Evolutionary conservation across 1,284 basidiomycete species (phyloP), one percentile per base, ranked within the genome.

Genomic region (Cutaneotrichosporon sp.): DNA sequence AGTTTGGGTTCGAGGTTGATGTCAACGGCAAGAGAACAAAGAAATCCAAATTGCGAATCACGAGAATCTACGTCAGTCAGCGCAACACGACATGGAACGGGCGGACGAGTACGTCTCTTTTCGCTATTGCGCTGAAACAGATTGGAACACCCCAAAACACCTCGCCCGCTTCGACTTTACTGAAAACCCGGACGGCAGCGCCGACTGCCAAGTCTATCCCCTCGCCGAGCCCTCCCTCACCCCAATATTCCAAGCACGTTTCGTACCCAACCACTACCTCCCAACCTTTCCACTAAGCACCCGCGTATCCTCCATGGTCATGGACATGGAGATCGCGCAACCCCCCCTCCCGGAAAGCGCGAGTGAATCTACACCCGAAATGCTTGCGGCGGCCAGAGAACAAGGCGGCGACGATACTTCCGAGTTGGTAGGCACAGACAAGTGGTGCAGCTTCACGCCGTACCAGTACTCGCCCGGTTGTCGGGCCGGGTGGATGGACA

Each of bases 111-210:
- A 49, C 26, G 56, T 53, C 1, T 9, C 5, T 22, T 11, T 16
- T 26, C 22, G 4, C 26, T 5, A 36, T 26, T 2, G 1, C 11
- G 31, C 50, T 18, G 18, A 22, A 1, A 4, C 31, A 62, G 61
- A 62, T 56, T 62, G 61, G 61, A 62, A 62, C 61, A 62, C 58
- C 49, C 61, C 61, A 14, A 62, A 62, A 38, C 61, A 62, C 38
- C 56, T 62, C 50, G 61, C 61, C 13, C 56, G 50, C 30, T 62
- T 62, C 38, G 61, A 62, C 38, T 53, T 51, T 16, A 18, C 8
- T 30, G 61, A 62, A 49, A 34, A 53, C 38, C n/a, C 56, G 2
- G 56, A 62, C 36, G 50, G 56, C 13, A 32, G 38, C 36, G 50
- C 38, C 10, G 53, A 55, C 52, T 58, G 38, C 50, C 53, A 52